A percentile compares a stretch with the other conserved stretches of the same genome.
These are phyloP conservation scores for Penicillium subrubescens DNA, from an alignment of 495 filamentous ascomycete species.

Conservation along the genomic window DNA sequence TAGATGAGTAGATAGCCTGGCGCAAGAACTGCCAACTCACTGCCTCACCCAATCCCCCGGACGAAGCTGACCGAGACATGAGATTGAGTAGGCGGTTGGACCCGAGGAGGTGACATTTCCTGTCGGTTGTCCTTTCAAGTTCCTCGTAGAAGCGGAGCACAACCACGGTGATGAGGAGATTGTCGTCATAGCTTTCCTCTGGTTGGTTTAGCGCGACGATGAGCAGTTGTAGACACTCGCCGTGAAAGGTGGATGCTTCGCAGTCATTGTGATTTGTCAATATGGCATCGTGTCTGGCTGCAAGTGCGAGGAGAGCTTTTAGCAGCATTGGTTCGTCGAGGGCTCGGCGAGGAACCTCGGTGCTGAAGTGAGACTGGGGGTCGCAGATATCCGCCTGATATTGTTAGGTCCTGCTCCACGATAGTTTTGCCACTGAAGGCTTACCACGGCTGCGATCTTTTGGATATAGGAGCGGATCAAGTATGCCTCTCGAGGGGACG, in stretches of 20 bases:
- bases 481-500: conserved; percentile 37
- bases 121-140: conserved; percentile 33
- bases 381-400: conserved; percentile 42
- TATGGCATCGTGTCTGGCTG: conserved; percentile 40
- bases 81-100: conserved; percentile 42
- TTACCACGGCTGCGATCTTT: conserved; percentile 38
- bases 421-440: not conserved
- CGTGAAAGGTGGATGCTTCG: conserved; percentile 43
- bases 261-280: conserved; percentile 31
- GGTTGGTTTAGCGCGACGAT: conserved; percentile 34
- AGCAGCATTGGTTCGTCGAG: conserved; percentile 38
- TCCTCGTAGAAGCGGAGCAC: conserved; percentile 44
- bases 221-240: conserved; percentile 40
- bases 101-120: conserved; percentile 42
- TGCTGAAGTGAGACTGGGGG: conserved; percentile 36
- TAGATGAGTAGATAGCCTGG: conserved; percentile 44
- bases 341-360: conserved; percentile 39
- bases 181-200: conserved; percentile 36
- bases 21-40: conserved; percentile 45
- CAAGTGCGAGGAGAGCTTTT: conserved; percentile 37
- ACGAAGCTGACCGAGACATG: conserved; percentile 39
- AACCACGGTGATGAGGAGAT: conserved; percentile 41
- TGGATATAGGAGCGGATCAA: conserved; percentile 39
- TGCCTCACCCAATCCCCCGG: conserved; percentile 42
- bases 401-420: not conserved